These are phyloP conservation scores for Colletotrichum gloeosporioides DNA, from an alignment of 2,329 filamentous ascomycete species.

Conservation along the genomic window DNA sequence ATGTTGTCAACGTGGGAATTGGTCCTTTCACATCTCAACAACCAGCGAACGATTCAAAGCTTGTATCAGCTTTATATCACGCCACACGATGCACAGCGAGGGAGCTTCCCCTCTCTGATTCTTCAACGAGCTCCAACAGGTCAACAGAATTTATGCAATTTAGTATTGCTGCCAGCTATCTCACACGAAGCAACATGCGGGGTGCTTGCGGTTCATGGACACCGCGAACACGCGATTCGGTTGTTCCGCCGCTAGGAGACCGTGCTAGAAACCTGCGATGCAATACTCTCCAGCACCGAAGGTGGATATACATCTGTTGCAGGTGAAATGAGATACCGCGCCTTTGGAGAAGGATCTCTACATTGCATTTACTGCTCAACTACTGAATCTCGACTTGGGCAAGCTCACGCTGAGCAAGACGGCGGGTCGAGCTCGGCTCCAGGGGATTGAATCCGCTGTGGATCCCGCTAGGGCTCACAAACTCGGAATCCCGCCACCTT, in stretches of 20 bases:
- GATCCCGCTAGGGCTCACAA: constrained; percentile 6
- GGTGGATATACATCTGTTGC: rapidly evolving
- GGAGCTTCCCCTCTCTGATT: rapidly evolving
- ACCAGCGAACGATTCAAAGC: neutral
- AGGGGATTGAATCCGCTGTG: neutral
- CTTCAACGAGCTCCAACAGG: neutral
- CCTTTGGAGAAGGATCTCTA: neutral
- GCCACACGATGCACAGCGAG: neutral
- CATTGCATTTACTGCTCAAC: neutral
- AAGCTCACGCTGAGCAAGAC: neutral
- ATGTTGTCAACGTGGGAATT: neutral
- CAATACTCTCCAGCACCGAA: neutral
- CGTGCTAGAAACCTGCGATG: neutral
- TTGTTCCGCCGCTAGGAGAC: neutral
- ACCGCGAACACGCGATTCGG: rapidly evolving
- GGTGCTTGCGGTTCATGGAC: neutral
- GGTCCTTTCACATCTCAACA: neutral
- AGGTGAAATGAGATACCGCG: neutral
- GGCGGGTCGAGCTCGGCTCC: too few species aligned
- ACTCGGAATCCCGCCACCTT: rapidly evolving
- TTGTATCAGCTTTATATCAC: neutral
- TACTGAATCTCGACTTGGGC: neutral
- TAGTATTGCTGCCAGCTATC: neutral
- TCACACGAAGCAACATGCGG: neutral
- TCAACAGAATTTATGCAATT: rapidly evolving